Percentiles rank a stretch among this genome's conserved stretches.
Evolutionary conservation across 139 green algal species (phyloP).

Genomic region (Closterium sp.): DNA sequence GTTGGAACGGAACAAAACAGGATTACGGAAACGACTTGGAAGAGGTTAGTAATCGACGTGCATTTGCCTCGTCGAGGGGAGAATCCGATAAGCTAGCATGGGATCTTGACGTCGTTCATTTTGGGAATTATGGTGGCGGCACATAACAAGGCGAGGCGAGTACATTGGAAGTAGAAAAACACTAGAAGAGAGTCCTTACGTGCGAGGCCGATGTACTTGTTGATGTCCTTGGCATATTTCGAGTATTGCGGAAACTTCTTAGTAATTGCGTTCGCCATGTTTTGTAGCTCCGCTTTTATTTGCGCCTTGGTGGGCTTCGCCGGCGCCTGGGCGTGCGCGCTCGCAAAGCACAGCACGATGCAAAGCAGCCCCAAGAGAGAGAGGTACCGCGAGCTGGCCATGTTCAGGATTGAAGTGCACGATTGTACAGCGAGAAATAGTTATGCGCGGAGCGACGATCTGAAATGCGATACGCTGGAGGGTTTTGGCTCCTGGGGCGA

Average conservation of each 20-base stretch:
- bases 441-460: neutral
- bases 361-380: neutral
- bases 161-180: neutral
- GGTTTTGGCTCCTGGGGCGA: neutral
- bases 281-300: neutral
- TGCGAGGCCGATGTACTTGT: neutral
- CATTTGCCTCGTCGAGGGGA: neutral
- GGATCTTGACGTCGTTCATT: neutral
- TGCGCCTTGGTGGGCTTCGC: neutral
- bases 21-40: neutral
- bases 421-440: neutral
- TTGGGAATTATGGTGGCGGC: neutral
- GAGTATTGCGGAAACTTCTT: neutral
- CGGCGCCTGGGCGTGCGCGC: neutral
- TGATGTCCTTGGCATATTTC: neutral
- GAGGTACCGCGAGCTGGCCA: neutral
- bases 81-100: neutral
- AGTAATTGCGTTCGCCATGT: neutral
- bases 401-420: neutral
- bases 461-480: neutral
- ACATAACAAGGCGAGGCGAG: too few species aligned
- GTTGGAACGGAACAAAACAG: too few species aligned
- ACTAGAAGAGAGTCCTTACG: neutral
- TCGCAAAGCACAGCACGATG: neutral
- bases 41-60: neutral